Evolutionary conservation across 306 rosid species (phyloP).

Genomic region (Casuarina equisetifolia): DNA sequence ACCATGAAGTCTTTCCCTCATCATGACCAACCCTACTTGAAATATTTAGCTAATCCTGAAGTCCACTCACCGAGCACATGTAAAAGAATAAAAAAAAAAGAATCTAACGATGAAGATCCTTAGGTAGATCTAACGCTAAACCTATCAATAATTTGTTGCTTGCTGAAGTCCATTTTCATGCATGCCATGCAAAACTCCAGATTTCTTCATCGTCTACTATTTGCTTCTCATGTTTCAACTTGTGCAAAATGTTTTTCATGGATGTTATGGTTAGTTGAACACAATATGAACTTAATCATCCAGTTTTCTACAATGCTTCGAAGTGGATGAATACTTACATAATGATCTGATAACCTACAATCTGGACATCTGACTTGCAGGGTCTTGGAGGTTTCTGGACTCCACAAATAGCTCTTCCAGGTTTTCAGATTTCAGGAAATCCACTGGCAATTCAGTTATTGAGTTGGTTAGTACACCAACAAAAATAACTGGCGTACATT

Average conservation of each 20-base stretch:
- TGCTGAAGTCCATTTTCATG: not conserved
- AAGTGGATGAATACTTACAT: not conserved
- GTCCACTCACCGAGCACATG: not conserved
- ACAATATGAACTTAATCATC: not conserved
- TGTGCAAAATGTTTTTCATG: not conserved
- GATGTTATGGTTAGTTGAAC: not conserved
- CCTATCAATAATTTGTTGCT: not conserved
- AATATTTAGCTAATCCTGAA: not conserved
- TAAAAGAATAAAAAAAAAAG: no score
- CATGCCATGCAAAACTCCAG: no score
- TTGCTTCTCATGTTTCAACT: not conserved
- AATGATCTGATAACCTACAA: slow-evolving; percentile 22
- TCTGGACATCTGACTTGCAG: slow-evolving; percentile 53
- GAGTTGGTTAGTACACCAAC: slow-evolving; percentile 90
- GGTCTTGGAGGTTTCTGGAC: slow-evolving; percentile 83
- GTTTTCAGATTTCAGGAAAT: slow-evolving; percentile 80
- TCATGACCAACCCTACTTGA: not conserved
- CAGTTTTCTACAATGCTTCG: not conserved
- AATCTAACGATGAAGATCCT: no score
- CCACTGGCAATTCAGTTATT: slow-evolving; percentile 76
- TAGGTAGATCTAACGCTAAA: not conserved
- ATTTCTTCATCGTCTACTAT: not conserved
- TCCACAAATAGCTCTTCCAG: slow-evolving; percentile 70
- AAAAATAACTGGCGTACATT: slow-evolving; percentile 94
- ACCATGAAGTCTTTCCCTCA: not conserved